Percentiles rank a stretch among this genome's conserved stretches.
Evolutionary conservation across 148 eudicot genomes (phyloP).

Genomic region (Euryodendron excelsum): DNA sequence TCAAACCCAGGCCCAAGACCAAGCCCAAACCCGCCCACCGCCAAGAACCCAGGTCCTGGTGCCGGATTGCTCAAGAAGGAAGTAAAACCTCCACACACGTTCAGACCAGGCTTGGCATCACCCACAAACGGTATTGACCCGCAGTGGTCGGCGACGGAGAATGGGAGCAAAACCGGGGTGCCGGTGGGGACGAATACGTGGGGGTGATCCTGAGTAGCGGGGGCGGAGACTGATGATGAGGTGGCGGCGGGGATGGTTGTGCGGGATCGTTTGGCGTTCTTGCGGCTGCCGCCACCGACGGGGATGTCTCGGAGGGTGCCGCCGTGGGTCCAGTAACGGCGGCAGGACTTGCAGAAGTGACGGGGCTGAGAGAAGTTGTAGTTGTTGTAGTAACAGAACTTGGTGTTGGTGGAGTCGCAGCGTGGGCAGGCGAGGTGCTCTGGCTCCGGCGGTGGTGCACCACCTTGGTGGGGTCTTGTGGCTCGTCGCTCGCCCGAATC

Average conservation of each 20-base stretch:
- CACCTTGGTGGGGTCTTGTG: slow-evolving; percentile 23
- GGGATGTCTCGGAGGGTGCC: slow-evolving; percentile 80
- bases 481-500: slow-evolving; percentile 28
- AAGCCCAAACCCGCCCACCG: slow-evolving; percentile 58
- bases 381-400: slow-evolving; percentile 91
- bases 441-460: slow-evolving; percentile 42
- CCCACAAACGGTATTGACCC: slow-evolving; percentile 6
- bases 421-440: slow-evolving; percentile 74
- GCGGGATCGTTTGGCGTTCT: slow-evolving; percentile 64
- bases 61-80: slow-evolving; percentile 37
- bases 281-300: slow-evolving; percentile 69
- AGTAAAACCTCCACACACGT: slow-evolving; percentile 46
- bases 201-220: slow-evolving; percentile 9
- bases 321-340: slow-evolving; percentile 86
- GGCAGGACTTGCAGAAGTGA: slow-evolving; percentile 82
- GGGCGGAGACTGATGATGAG: slow-evolving; percentile 8
- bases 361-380: slow-evolving; percentile 85
- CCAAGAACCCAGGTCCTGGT: slow-evolving; percentile 32
- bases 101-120: slow-evolving; percentile 9
- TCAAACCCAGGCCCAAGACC: slow-evolving; percentile 41
- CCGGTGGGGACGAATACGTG: not conserved
- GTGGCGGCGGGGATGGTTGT: slow-evolving; percentile 15
- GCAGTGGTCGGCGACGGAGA: slow-evolving; percentile 14
- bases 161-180: slow-evolving; percentile 8
- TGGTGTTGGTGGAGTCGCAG: slow-evolving; percentile 65